Conservation (phyloP, 768 basidiomycete genomes). For the Nidularia sp. region DNA sequence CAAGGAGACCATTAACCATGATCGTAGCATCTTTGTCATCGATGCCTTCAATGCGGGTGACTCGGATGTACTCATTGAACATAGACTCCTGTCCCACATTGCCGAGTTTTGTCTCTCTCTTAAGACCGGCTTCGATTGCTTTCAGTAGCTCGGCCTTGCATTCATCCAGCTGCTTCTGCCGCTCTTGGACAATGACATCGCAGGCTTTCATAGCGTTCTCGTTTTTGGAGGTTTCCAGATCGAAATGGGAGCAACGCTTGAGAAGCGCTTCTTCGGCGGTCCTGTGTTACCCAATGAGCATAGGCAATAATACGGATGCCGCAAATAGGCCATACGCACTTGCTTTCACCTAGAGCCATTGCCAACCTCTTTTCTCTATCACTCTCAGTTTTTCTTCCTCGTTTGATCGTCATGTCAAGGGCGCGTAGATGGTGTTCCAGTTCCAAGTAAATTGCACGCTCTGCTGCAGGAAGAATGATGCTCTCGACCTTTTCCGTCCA, state of each 20-base stretch:
- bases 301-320: conserved; percentile 3
- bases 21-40: conserved; percentile 76
- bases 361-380: conserved; percentile 88
- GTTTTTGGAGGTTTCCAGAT: conserved; percentile 60
- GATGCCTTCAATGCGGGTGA: conserved; percentile 64
- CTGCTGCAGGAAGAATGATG: conserved; percentile 83
- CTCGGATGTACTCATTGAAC: conserved; percentile 75
- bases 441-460: conserved; percentile 92
- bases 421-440: conserved; percentile 90
- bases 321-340: conserved; percentile 39
- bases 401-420: conserved; percentile 78
- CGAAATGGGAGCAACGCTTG: conserved; percentile 95
- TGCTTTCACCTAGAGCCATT: conserved; percentile 85
- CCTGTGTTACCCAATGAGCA: conserved; percentile 28
- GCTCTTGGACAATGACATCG: conserved; percentile 84
- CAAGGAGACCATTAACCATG: conserved; percentile 53
- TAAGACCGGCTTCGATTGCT: conserved; percentile 62
- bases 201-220: conserved; percentile 88
- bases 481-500: conserved; percentile 60
- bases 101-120: conserved; percentile 66
- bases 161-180: conserved; percentile 72
- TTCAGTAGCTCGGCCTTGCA: conserved; percentile 71
- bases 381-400: conserved; percentile 64
- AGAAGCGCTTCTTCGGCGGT: conserved; percentile 90
- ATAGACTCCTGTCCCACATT: conserved; percentile 65